Evolutionary conservation across 768 basidiomycete species (phyloP).

Genomic region (Suillus occidentalis): DNA sequence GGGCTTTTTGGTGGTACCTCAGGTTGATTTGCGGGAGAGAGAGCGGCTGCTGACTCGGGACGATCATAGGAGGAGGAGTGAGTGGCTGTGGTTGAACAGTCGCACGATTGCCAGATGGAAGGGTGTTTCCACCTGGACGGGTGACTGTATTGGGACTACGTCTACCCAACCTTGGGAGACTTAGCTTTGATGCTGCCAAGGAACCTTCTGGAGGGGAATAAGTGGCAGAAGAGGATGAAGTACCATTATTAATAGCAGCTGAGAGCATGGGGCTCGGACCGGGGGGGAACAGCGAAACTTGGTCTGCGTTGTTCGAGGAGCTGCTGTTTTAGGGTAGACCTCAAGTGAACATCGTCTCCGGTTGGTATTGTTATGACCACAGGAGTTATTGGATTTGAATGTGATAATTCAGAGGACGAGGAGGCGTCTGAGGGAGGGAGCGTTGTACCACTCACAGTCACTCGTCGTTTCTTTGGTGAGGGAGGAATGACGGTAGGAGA

Average conservation of each 20-base stretch:
- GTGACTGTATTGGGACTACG: conserved; percentile 38
- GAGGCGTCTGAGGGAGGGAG: conserved; percentile 51
- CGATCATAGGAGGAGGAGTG: conserved; percentile 26
- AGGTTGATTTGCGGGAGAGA: conserved; percentile 18
- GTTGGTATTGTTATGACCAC: conserved; percentile 63
- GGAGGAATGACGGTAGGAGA: conserved; percentile 42
- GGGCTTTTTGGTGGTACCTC: conserved; percentile 24
- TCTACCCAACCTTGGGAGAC: conserved; percentile 31
- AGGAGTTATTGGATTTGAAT: conserved; percentile 63
- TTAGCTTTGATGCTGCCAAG: conserved; percentile 27
- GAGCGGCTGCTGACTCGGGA: conserved; percentile 24
- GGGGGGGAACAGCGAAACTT: conserved; percentile 42
- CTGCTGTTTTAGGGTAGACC: conserved; percentile 66
- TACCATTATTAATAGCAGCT: conserved; percentile 21
- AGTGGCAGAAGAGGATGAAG: conserved; percentile 25
- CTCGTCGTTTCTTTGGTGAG: conserved; percentile 61
- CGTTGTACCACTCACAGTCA: conserved; percentile 61
- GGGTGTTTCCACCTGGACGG: conserved; percentile 28
- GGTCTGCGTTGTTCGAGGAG: conserved; percentile 74
- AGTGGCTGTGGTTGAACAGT: conserved; percentile 22
- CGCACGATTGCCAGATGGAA: conserved; percentile 25
- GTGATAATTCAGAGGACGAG: conserved; percentile 38
- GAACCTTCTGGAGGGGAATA: conserved; percentile 26
- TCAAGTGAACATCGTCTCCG: conserved; percentile 55
- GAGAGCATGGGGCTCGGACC: conserved; percentile 27